These are phyloP conservation scores for Aureobasidium sp. DNA, from an alignment of 2,329 filamentous ascomycete genomes.

Conservation along the genomic window DNA sequence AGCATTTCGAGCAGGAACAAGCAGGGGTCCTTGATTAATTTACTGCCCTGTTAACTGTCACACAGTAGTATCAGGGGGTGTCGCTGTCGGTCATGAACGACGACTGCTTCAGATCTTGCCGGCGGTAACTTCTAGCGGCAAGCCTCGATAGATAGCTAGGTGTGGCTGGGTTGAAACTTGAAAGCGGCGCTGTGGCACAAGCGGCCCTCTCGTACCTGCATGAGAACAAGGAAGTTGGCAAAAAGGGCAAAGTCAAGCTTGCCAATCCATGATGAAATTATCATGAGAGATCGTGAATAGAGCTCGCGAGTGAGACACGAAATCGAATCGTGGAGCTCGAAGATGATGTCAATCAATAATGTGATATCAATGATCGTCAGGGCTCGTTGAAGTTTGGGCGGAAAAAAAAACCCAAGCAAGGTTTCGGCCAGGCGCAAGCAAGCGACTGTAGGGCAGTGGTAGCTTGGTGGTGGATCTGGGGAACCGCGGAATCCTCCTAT, in stretches of 20 bases:
- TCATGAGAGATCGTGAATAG: not conserved
- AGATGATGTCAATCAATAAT: not conserved
- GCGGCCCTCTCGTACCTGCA: conserved; percentile 1
- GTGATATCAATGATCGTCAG: conserved; percentile 10
- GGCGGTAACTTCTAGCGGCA: not conserved
- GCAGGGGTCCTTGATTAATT: conserved; percentile 5
- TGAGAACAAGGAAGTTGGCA: not conserved
- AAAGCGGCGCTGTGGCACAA: not conserved
- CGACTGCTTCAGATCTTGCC: not conserved
- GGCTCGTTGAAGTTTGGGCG: not conserved
- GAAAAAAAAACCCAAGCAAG: not conserved
- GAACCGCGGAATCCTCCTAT: not conserved
- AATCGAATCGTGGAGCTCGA: not conserved
- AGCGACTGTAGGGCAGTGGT: not conserved
- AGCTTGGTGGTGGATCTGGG: not conserved
- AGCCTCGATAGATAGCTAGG: not conserved
- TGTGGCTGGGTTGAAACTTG: not conserved
- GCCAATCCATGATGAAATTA: not conserved
- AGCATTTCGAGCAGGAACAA: not conserved
- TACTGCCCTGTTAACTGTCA: conserved; percentile 5
- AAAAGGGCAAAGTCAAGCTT: not conserved
- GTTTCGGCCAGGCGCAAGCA: not conserved
- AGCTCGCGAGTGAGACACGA: not conserved
- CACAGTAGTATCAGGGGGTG: not conserved
- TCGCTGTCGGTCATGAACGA: not conserved